Evolutionary conservation across 2,329 filamentous ascomycete species (phyloP).

Genomic region (Alternaria dauci): DNA sequence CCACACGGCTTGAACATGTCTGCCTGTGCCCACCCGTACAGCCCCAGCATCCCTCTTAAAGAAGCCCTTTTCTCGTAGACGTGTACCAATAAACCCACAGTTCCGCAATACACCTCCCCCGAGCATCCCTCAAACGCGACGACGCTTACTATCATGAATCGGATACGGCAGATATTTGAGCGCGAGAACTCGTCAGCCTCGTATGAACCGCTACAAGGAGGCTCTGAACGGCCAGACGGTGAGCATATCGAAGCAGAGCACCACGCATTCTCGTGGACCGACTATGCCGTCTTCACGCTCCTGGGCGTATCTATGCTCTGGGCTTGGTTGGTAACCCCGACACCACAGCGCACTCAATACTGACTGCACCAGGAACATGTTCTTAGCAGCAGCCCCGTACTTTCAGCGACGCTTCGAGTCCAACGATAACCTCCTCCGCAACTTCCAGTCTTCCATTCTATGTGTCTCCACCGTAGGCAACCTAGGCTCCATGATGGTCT

Average conservation of each 20-base stretch:
- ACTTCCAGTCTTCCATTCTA: constrained; percentile 90
- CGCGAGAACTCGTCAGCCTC: constrained; percentile 35
- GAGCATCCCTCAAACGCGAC: constrained; percentile 12
- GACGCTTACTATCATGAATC: constrained; percentile 41
- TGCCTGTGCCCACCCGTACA: constrained; percentile 20
- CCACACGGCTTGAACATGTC: constrained; percentile 29
- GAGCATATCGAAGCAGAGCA: constrained; percentile 41
- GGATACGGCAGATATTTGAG: constrained; percentile 43
- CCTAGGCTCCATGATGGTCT: constrained; percentile 75
- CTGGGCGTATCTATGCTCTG: constrained; percentile 94
- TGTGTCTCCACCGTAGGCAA: constrained; percentile 88
- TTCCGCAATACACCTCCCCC: constrained; percentile 8
- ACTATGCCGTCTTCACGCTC: constrained; percentile 85
- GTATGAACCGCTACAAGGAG: constrained; percentile 52
- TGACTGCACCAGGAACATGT: constrained; percentile 82
- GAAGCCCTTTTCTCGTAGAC: constrained; percentile 21
- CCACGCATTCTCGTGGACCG: constrained; percentile 77
- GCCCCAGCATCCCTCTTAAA: constrained; percentile 6
- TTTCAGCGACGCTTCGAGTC: constrained; percentile 82
- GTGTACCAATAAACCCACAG: constrained; percentile 1
- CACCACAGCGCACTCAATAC: constrained; percentile 3
- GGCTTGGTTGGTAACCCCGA: constrained; percentile 75
- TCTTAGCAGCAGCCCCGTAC: constrained; percentile 92
- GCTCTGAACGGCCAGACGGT: constrained; percentile 46
- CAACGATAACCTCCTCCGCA: constrained; percentile 74